Evolutionary conservation across 495 filamentous ascomycete species (phyloP).

Genomic region (Annulohypoxylon moriforme): DNA sequence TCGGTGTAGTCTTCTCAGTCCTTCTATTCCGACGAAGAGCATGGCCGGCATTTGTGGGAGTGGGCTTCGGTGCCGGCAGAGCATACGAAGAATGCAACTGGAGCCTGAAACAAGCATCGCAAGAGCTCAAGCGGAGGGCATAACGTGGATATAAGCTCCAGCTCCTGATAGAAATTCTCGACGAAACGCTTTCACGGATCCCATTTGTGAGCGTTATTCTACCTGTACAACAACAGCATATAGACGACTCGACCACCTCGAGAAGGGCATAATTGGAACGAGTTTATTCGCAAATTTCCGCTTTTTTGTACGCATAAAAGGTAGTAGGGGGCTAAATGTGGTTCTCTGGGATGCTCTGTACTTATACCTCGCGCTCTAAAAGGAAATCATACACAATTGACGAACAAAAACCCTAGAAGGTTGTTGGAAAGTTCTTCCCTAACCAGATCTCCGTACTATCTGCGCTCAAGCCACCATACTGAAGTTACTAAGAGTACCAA

Average conservation of each 20-base stretch:
- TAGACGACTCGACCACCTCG: conserved; percentile 36
- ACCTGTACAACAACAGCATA: conserved; percentile 43
- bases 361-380: conserved; percentile 28
- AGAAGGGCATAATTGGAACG: conserved; percentile 31
- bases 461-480: neutral
- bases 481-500: conserved; percentile 9
- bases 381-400: conserved; percentile 23
- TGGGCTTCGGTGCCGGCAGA: conserved; percentile 94
- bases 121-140: conserved; percentile 60
- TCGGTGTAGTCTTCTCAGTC: conserved; percentile 98
- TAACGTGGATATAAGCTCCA: conserved; percentile 28
- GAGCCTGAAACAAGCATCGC: conserved; percentile 66
- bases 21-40: conserved; percentile 96
- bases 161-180: conserved; percentile 22
- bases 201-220: conserved; percentile 27
- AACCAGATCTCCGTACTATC: conserved; percentile 1
- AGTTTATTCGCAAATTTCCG: conserved; percentile 13
- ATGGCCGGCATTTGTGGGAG: conserved; percentile 92
- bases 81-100: conserved; percentile 94
- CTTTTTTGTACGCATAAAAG: conserved; percentile 13
- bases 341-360: conserved; percentile 32
- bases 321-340: conserved; percentile 8
- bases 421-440: conserved; percentile 3
- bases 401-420: conserved; percentile 33
- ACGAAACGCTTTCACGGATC: conserved; percentile 26